A percentile compares a stretch with the other conserved stretches of the same genome.
Evolutionary conservation across 768 basidiomycete species (phyloP).

Genomic region (Holtermanniella nyarrowii): DNA sequence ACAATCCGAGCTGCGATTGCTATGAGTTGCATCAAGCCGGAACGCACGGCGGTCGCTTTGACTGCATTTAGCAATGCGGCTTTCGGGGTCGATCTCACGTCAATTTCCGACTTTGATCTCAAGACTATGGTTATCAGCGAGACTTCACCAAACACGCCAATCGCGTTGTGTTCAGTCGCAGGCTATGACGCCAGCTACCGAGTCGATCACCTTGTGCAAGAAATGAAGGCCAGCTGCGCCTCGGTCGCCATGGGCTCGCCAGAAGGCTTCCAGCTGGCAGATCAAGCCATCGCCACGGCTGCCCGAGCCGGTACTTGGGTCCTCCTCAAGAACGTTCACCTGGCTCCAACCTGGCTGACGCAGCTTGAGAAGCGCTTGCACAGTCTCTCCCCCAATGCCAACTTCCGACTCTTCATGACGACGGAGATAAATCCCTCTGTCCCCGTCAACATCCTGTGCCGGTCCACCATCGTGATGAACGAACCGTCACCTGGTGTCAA

Average conservation of each 20-base stretch:
- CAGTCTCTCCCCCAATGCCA: constrained; percentile 74
- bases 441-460: constrained; percentile 90
- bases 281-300: constrained; percentile 87
- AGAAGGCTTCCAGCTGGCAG: constrained; percentile 91
- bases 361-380: constrained; percentile 94
- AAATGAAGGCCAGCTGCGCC: constrained; percentile 62
- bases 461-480: constrained; percentile 95
- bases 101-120: constrained; percentile 65
- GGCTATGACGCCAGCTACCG: constrained; percentile 98
- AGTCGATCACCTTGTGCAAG: constrained; percentile 39
- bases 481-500: constrained; percentile 96
- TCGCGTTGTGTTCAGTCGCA: constrained; percentile 83
- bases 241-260: constrained; percentile 98
- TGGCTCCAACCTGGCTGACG: constrained; percentile 89
- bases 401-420: constrained; percentile 93
- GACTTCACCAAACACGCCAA: constrained; percentile 65
- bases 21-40: constrained; percentile 85
- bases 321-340: constrained; percentile 90
- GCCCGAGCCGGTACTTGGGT: constrained; percentile 94
- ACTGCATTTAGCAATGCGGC: constrained; percentile 62
- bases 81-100: constrained; percentile 70
- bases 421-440: constrained; percentile 95
- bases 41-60: constrained; percentile 76
- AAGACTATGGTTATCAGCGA: constrained; percentile 67
- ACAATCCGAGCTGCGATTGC: too few species aligned